Percentiles rank a stretch among this genome's conserved stretches.
phyloP scores from a whole-genome alignment of 768 basidiomycete species.

The Pleurotus tuoliensis region DNA sequence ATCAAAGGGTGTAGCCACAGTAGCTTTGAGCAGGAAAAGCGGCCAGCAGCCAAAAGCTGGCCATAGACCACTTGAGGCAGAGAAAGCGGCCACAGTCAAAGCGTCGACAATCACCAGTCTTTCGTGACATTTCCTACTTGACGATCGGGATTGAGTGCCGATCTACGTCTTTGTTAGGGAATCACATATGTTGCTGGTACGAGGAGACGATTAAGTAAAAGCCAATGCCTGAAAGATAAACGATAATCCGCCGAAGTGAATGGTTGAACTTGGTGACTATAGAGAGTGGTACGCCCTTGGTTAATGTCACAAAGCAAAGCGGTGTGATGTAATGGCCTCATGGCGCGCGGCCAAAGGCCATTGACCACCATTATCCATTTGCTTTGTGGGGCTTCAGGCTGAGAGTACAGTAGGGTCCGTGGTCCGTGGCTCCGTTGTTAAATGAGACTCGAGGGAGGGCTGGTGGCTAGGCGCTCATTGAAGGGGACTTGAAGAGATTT shows the following conservation, averaged over 20 bases:
- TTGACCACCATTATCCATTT: too few relatives aligned
- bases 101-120: neutral
- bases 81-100: neutral
- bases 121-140: too few relatives aligned
- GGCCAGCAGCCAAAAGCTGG: neutral
- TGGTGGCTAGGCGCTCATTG: too few relatives aligned
- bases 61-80: neutral
- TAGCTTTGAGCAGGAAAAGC: neutral
- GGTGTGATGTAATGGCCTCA: neutral
- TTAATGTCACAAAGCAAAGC: constrained; percentile 1
- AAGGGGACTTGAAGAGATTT: too few relatives aligned
- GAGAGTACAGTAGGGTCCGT: too few relatives aligned
- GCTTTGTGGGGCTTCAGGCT: too few relatives aligned
- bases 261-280: neutral
- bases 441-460: too few relatives aligned
- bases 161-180: too few relatives aligned
- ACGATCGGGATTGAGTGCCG: too few relatives aligned
- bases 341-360: neutral
- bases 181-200: neutral
- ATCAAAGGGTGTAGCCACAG: neutral
- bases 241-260: neutral
- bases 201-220: neutral
- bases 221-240: neutral
- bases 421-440: too few relatives aligned
- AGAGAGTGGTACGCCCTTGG: neutral